Evolutionary conservation across 2,329 filamentous ascomycete species (phyloP), one percentile per base, ranked within the genome.

Genomic region (Aspergillus vadensis): DNA sequence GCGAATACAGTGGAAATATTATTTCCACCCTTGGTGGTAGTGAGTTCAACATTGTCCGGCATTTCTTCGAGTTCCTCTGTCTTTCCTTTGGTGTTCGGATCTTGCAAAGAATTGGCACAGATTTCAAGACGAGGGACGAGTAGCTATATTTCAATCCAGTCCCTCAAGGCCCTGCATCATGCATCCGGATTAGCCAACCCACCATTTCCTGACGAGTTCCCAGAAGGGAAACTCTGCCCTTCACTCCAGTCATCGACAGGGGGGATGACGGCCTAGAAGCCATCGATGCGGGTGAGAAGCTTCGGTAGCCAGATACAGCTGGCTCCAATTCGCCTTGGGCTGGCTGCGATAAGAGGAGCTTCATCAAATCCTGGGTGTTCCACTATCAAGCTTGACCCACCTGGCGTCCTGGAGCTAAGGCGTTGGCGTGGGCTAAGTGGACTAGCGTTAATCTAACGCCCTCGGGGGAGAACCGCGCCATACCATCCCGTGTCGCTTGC

Each of bases 211-310:
- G 47, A 50, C 47, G 47, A 32, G 27, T 27, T 50, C 47, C 25
- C 47, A 21, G 25, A 50, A n/a, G 47, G 47, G 47, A 50, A 50
- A 50, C 47, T 50, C 47, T 50, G 47, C 47, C 47, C 47, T 50
- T 50, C 47, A 50, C 0, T 1, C 10, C 25, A 50, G 25, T 50
- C 47, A 50, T 50, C 23, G 15, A 17, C 47, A 50, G 47, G 47
- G 47, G 47, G 15, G 17, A 17, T 8, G 47, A 25, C 19, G n/a
- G 47, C 47, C 47, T 50, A 50, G 47, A 50, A 50, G 27, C 47
- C 25, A 50, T n/a, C n/a, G 7, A 50, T 32, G 47, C 15, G 25
- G 47, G 9, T n/a, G 47, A 50, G 25, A 32, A 30, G 25, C 47
- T 32, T 50, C 47, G 17, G 25, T 14, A n/a, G 25, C 47, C 47